phyloP scores from a whole-genome alignment of 768 basidiomycete genomes.

The Tulasnella sp. region DNA sequence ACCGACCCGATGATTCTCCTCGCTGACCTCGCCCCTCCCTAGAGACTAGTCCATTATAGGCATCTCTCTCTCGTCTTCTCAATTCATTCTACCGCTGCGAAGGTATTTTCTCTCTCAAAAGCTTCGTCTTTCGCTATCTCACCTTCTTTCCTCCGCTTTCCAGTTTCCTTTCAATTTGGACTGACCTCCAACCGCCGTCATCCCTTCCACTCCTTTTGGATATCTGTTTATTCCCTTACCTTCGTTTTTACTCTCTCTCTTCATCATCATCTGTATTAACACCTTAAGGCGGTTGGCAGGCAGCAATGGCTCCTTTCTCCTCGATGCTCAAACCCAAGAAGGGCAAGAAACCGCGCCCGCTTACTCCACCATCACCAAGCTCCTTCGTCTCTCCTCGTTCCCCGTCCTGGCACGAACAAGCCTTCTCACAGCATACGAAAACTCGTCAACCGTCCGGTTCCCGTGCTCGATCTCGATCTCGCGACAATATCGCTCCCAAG shows the following conservation, averaged over 20 bases:
- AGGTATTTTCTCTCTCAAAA: neutral
- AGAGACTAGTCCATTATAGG: neutral
- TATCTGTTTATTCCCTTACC: neutral
- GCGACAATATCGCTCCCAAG: constrained; percentile 5
- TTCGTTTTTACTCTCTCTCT: neutral
- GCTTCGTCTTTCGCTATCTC: neutral
- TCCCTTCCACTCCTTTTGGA: neutral
- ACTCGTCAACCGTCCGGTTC: neutral
- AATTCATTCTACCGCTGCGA: neutral
- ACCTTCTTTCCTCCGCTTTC: neutral
- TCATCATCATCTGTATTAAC: neutral
- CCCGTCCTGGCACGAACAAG: neutral
- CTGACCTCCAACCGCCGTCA: neutral
- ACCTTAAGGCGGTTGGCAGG: neutral
- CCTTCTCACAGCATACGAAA: neutral
- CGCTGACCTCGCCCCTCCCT: neutral
- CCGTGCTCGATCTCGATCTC: neutral
- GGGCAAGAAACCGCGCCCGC: neutral
- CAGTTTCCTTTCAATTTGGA: neutral
- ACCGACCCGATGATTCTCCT: neutral
- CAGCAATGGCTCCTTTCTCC: constrained; percentile 14
- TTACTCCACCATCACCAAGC: constrained; percentile 19
- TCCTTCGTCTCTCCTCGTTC: constrained; percentile 16
- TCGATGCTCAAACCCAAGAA: constrained; percentile 18
- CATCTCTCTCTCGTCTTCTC: neutral